Percentiles rank a stretch among this genome's conserved stretches.
These are phyloP conservation scores for Saccharomycopsis amapae DNA, from an alignment of 805 yeast species.

Conservation along the genomic window DNA sequence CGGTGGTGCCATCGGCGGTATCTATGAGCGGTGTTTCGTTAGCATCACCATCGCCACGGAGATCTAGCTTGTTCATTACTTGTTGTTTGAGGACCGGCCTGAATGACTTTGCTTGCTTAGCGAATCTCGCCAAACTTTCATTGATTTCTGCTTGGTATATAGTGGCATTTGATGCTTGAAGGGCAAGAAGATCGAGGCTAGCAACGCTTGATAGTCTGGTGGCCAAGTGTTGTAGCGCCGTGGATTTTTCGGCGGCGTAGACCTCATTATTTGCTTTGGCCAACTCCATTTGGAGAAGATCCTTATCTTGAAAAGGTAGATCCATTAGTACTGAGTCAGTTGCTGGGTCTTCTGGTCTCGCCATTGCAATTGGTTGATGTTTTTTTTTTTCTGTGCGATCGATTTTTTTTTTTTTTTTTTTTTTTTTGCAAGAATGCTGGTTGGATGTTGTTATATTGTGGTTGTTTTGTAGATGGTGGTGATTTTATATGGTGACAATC, in stretches of 20 bases:
- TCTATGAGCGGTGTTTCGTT: slow-evolving; percentile 8
- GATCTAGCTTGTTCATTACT: slow-evolving; percentile 5
- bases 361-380: too few species aligned
- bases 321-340: too few species aligned
- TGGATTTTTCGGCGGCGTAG: slow-evolving; percentile 9
- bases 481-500: too few species aligned
- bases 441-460: too few species aligned
- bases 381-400: too few species aligned
- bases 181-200: background rate
- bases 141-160: background rate
- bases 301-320: too few species aligned
- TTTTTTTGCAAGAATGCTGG: too few species aligned
- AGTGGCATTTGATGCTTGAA: slow-evolving; percentile 5
- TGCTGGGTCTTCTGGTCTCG: too few species aligned
- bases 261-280: too few species aligned
- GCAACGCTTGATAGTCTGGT: slow-evolving; percentile 2
- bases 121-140: background rate
- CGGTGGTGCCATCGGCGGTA: background rate
- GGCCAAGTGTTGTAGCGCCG: background rate
- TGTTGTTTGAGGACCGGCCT: slow-evolving; percentile 10
- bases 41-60: slow-evolving; percentile 4
- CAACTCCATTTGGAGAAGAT: too few species aligned
- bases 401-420: too few species aligned
- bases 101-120: background rate
- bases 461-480: too few species aligned